Percentiles rank a stretch among this genome's conserved stretches.
Conservation (phyloP, 495 filamentous ascomycete species). For the Parmelia sp. region DNA sequence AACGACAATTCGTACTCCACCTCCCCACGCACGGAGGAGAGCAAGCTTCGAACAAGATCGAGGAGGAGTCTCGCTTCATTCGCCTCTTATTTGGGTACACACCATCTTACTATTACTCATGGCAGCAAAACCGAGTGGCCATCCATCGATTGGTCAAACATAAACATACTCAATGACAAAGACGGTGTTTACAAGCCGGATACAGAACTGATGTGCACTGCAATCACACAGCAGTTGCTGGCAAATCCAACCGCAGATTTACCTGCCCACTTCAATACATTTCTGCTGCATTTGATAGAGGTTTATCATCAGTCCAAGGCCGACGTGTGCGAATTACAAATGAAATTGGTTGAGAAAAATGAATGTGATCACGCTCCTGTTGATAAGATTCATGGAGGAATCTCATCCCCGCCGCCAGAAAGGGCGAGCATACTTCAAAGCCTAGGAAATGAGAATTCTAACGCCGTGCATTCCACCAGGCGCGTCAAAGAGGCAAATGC, state of each 20-base stretch:
- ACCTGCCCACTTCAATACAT: constrained; percentile 16
- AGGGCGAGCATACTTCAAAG: not conserved
- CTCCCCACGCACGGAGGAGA: not conserved
- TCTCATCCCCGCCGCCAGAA: not conserved
- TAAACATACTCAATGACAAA: not conserved
- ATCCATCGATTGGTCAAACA: constrained; percentile 4
- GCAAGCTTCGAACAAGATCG: constrained; percentile 3
- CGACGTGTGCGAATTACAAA: constrained; percentile 1
- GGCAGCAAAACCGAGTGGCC: constrained; percentile 2
- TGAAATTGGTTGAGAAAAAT: constrained; percentile 1
- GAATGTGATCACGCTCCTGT: not conserved
- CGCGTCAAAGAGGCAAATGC: not conserved
- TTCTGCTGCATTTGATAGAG: constrained; percentile 16
- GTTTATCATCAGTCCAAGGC: constrained; percentile 1
- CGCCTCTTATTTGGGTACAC: constrained; percentile 10
- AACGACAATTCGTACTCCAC: constrained; percentile 4
- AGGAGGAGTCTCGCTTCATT: constrained; percentile 16
- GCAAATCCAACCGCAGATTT: constrained; percentile 8
- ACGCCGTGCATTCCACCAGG: not conserved
- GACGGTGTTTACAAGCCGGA: constrained; percentile 14
- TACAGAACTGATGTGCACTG: constrained; percentile 11
- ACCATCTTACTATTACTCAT: not conserved
- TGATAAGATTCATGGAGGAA: not conserved
- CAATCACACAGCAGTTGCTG: constrained; percentile 4
- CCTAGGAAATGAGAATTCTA: not conserved